These are phyloP conservation scores for Paraglomus brasilianum DNA, from an alignment of 192 early-diverging fungal genomes.

Conservation along the genomic window DNA sequence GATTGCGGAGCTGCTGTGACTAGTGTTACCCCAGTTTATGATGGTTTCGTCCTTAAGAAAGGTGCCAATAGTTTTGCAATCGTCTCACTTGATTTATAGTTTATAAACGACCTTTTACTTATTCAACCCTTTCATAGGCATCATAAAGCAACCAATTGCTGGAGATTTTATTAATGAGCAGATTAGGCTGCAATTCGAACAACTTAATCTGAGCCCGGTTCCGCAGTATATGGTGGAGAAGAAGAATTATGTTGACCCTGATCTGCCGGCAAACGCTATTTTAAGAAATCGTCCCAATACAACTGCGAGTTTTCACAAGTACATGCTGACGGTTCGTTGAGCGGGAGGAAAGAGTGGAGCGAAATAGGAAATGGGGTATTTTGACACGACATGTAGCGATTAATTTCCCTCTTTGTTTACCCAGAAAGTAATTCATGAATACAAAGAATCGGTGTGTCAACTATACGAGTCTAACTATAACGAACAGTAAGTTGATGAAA, in stretches of 20 bases:
- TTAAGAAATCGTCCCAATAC: conserved; percentile 58
- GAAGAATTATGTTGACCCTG: conserved; percentile 74
- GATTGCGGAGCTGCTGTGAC: conserved; percentile 89
- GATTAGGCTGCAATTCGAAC: conserved; percentile 61
- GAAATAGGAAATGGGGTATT: background rate
- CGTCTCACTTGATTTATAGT: background rate
- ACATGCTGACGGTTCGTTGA: conserved; percentile 65
- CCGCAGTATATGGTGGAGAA: conserved; percentile 83
- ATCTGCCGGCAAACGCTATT: conserved; percentile 56
- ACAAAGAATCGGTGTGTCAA: conserved; percentile 92
- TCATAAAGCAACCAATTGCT: conserved; percentile 68
- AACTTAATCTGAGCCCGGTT: conserved; percentile 61
- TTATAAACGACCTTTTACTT: background rate
- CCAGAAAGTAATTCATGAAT: conserved; percentile 82
- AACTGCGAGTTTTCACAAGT: conserved; percentile 66
- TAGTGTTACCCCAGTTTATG: conserved; percentile 93
- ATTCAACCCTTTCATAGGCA: conserved; percentile 34
- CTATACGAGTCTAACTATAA: conserved; percentile 70
- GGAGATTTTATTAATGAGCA: conserved; percentile 83
- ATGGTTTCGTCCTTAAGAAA: conserved; percentile 95
- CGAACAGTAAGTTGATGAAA: conserved; percentile 55
- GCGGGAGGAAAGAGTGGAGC: background rate
- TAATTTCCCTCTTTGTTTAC: conserved; percentile 22
- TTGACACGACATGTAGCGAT: background rate
- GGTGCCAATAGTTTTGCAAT: conserved; percentile 43